Percentiles rank a stretch among this genome's conserved stretches.
phyloP scores from a whole-genome alignment of 331 rosid genomes.

The Ulmus americana region DNA sequence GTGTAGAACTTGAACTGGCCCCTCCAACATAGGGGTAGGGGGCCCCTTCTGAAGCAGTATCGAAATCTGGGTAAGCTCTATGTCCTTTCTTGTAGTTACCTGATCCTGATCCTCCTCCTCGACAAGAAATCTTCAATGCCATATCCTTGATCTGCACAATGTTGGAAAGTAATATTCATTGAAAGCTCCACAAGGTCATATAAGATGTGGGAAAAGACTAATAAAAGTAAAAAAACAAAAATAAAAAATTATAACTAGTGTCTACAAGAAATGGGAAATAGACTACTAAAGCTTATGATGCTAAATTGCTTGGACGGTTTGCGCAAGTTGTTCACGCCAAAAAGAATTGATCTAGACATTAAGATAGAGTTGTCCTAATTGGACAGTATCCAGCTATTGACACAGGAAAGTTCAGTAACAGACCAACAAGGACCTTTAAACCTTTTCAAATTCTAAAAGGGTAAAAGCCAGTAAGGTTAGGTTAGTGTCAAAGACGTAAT shows the following conservation, averaged over 20 bases:
- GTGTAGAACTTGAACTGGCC: slow-evolving; percentile 72
- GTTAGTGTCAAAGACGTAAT: not conserved
- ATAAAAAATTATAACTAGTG: not conserved
- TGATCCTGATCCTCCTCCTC: slow-evolving; percentile 57
- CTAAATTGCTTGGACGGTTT: not conserved
- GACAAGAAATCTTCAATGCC: slow-evolving; percentile 61
- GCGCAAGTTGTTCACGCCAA: not conserved
- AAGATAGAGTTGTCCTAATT: not conserved
- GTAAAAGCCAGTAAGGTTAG: not conserved
- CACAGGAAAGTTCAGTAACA: not conserved
- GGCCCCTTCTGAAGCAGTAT: slow-evolving; percentile 70
- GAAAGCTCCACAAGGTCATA: not conserved
- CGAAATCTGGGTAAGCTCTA: slow-evolving; percentile 62
- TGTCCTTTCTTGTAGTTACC: slow-evolving; percentile 58
- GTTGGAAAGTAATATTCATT: not conserved
- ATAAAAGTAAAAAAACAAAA: not conserved
- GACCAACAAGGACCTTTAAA: too few relatives aligned
- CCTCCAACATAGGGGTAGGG: slow-evolving; percentile 77
- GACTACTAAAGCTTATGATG: not conserved
- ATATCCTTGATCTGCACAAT: slow-evolving; percentile 73
- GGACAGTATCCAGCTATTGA: not conserved
- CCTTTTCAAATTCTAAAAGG: not conserved
- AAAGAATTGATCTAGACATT: not conserved
- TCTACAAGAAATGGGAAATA: not conserved
- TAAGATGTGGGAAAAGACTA: not conserved